Conservation (phyloP, 2,329 filamentous ascomycete species). For the Neocucurbitaria cava region DNA sequence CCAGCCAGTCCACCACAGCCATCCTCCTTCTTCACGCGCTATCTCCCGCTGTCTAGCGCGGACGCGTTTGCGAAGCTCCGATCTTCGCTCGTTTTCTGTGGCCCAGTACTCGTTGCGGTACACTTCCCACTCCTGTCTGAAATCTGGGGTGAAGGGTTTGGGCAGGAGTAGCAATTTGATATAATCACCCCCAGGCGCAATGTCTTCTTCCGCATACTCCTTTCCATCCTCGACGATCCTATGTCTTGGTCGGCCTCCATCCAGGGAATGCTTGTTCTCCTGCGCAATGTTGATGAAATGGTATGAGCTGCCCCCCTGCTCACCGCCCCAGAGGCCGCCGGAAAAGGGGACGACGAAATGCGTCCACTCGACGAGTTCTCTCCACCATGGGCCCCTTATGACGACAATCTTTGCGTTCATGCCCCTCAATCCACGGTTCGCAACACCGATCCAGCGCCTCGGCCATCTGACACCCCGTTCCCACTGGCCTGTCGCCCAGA, state of each 20-base stretch:
- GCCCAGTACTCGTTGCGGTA: conserved; percentile 98
- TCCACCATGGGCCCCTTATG: conserved; percentile 81
- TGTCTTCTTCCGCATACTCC: conserved; percentile 79
- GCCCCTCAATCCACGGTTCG: conserved; percentile 85
- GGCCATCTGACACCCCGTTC: conserved; percentile 95
- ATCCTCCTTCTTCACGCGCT: conserved; percentile 71
- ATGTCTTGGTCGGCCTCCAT: conserved; percentile 33
- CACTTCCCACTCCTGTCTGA: conserved; percentile 95
- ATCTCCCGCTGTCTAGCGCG: conserved; percentile 72
- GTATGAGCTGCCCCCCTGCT: conserved; percentile 71
- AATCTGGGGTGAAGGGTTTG: conserved; percentile 93
- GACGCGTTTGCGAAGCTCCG: conserved; percentile 73
- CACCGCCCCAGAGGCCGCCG: conserved; percentile 44
- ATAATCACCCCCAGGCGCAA: conserved; percentile 88
- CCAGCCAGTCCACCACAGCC: conserved; percentile 89
- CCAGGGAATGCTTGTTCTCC: conserved; percentile 38
- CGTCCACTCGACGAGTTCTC: conserved; percentile 74
- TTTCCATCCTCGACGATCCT: conserved; percentile 64
- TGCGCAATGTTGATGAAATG: conserved; percentile 73
- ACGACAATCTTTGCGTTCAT: conserved; percentile 98
- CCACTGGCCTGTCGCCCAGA: conserved; percentile 97
- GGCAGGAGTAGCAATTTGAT: conserved; percentile 89
- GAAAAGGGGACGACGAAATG: conserved; percentile 80
- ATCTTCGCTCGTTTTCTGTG: conserved; percentile 87
- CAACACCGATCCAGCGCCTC: conserved; percentile 84